phyloP scores from a whole-genome alignment of 768 basidiomycete genomes.

The Pleurotus eryngii region DNA sequence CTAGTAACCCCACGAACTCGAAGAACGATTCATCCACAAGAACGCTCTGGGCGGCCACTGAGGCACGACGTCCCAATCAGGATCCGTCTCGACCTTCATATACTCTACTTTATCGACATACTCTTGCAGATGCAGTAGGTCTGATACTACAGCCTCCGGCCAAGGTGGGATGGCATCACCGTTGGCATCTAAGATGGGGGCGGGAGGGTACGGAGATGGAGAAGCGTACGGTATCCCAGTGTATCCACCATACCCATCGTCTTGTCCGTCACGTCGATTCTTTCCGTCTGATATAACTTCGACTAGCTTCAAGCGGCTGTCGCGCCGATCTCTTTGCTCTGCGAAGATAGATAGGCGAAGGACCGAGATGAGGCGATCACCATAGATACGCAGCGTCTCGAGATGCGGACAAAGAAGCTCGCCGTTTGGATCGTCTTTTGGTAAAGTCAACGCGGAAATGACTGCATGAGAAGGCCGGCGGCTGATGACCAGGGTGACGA shows the following conservation, averaged over 20 bases:
- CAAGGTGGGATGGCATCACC: not conserved
- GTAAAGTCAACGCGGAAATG: not conserved
- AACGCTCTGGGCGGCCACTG: slow-evolving; percentile 3
- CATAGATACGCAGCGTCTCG: slow-evolving; percentile 1
- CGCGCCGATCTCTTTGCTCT: slow-evolving; percentile 2
- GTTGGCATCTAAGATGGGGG: not conserved
- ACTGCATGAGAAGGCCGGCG: not conserved
- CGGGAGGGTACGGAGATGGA: not conserved
- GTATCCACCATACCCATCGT: not conserved
- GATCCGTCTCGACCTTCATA: not conserved
- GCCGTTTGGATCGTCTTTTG: slow-evolving; percentile 1
- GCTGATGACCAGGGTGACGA: slow-evolving; percentile 3
- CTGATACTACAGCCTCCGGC: slow-evolving; percentile 5
- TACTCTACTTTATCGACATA: slow-evolving; percentile 7
- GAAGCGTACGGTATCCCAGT: not conserved
- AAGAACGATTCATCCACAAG: not conserved
- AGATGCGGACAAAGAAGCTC: slow-evolving; percentile 4
- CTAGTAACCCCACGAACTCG: not conserved
- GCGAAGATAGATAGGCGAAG: slow-evolving; percentile 4
- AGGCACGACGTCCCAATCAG: slow-evolving; percentile 4
- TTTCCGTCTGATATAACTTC: slow-evolving; percentile 2
- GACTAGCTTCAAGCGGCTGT: not conserved
- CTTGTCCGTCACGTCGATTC: not conserved
- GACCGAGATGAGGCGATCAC: slow-evolving; percentile 3
- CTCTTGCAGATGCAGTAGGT: slow-evolving; percentile 2